Conservation (phyloP, 2,329 filamentous ascomycete species). For the Penicillium fuscoglaucum region DNA sequence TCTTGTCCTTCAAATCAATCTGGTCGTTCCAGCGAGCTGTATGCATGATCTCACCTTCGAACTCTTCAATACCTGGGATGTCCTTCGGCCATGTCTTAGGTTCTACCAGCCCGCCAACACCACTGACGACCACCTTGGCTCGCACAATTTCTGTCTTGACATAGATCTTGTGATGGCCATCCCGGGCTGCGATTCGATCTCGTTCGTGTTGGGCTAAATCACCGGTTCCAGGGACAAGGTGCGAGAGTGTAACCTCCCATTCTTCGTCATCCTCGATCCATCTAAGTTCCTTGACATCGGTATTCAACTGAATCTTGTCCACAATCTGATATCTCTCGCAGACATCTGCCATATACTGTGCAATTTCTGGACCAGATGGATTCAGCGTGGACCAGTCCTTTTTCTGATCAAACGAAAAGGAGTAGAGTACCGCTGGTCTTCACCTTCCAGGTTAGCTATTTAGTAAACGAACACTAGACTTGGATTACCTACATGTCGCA, state of each 20-base stretch:
- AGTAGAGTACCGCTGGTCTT: conserved; percentile 58
- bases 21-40: conserved; percentile 58
- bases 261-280: conserved; percentile 56
- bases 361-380: conserved; percentile 52
- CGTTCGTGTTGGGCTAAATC: conserved; percentile 54
- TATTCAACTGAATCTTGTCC: conserved; percentile 61
- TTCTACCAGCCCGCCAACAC: conserved; percentile 58
- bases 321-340: conserved; percentile 54
- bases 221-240: conserved; percentile 55
- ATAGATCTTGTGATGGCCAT: conserved; percentile 52
- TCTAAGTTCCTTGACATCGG: conserved; percentile 53
- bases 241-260: conserved; percentile 56
- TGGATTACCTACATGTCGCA: conserved; percentile 53
- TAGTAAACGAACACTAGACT: not conserved
- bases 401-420: conserved; percentile 58
- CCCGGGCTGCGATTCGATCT: conserved; percentile 43
- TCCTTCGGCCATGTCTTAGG: conserved; percentile 53
- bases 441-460: not conserved
- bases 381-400: conserved; percentile 52
- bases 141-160: conserved; percentile 53
- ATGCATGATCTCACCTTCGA: conserved; percentile 58
- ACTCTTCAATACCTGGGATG: conserved; percentile 54
- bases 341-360: conserved; percentile 55
- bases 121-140: conserved; percentile 56
- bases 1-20: conserved; percentile 55